A percentile compares a stretch with the other conserved stretches of the same genome.
These are phyloP conservation scores for Cryoendolithus antarcticus DNA, from an alignment of 2,329 filamentous ascomycete genomes.

Conservation along the genomic window DNA sequence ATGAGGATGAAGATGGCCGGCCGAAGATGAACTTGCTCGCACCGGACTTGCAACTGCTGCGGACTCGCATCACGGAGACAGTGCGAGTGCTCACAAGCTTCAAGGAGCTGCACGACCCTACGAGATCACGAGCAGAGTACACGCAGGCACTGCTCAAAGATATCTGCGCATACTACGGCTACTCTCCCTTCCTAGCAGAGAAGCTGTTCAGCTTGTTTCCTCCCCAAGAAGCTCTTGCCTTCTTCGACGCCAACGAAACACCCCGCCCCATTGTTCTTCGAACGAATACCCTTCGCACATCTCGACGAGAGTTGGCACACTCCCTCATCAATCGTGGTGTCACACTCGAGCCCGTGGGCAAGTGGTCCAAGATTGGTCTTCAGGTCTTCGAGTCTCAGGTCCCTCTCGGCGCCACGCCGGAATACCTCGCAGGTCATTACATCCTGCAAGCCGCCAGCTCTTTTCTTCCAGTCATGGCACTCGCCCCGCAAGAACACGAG, in stretches of 20 bases:
- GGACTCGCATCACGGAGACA: constrained; percentile 82
- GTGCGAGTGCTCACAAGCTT: constrained; percentile 87
- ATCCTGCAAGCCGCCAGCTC: constrained; percentile 94
- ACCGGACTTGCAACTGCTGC: constrained; percentile 79
- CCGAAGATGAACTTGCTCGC: constrained; percentile 49
- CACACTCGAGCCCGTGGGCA: constrained; percentile 89
- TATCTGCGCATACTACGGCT: constrained; percentile 93
- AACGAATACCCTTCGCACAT: constrained; percentile 82
- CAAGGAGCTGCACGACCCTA: constrained; percentile 64
- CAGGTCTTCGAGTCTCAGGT: constrained; percentile 88
- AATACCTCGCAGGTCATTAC: constrained; percentile 95
- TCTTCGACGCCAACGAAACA: constrained; percentile 98
- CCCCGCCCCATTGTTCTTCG: constrained; percentile 87
- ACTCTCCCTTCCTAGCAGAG: constrained; percentile 86
- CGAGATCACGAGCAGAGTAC: constrained; percentile 77
- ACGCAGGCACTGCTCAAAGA: constrained; percentile 77
- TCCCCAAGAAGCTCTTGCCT: constrained; percentile 86
- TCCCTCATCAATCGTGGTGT: constrained; percentile 92
- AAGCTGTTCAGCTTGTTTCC: constrained; percentile 91
- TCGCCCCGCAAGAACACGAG: constrained; percentile 87
- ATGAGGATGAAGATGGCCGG: constrained; percentile 48
- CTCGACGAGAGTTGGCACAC: constrained; percentile 71
- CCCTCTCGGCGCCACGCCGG: constrained; percentile 84
- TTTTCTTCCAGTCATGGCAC: constrained; percentile 96
- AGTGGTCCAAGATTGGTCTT: constrained; percentile 96